Conservation (phyloP, 257 asterid genomes). For the Rhazya stricta region DNA sequence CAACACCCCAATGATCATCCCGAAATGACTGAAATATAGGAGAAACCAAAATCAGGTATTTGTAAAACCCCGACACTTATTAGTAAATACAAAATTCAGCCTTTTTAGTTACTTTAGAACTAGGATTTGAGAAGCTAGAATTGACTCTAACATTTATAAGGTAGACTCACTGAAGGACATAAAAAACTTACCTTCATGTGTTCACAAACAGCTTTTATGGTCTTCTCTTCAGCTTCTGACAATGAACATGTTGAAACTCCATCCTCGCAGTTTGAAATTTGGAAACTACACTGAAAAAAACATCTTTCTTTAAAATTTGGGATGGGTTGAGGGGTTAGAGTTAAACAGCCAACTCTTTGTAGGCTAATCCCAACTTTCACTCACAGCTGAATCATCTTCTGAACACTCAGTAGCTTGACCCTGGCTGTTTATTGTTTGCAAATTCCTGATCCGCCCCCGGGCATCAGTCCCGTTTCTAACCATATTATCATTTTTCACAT, state of each 20-base stretch:
- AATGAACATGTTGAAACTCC: conserved; percentile 50
- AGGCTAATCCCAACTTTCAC: conserved; percentile 25
- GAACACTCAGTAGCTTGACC: conserved; percentile 51
- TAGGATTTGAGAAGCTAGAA: conserved; percentile 3
- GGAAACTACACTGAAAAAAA: conserved; percentile 53
- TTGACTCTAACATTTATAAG: conserved; percentile 2
- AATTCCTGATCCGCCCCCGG: conserved; percentile 27
- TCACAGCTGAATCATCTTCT: conserved; percentile 83
- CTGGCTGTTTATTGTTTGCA: conserved; percentile 19
- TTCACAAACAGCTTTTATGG: conserved; percentile 43
- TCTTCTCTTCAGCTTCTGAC: conserved; percentile 84
- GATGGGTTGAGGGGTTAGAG: too few relatives aligned
- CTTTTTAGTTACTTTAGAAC: neutral
- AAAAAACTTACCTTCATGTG: conserved; percentile 46
- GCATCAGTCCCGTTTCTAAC: conserved; percentile 32
- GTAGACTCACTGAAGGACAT: neutral
- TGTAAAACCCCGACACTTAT: neutral
- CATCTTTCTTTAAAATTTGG: neutral
- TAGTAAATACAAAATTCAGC: neutral
- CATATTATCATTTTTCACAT: conserved; percentile 25
- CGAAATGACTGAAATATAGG: conserved; percentile 22
- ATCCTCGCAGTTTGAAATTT: conserved; percentile 57
- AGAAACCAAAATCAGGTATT: neutral
- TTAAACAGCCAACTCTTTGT: neutral
- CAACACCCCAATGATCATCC: conserved; percentile 23